Evolutionary conservation across 768 basidiomycete species (phyloP), one percentile per base, ranked within the genome.

Genomic region (Leccinum rimulosum): DNA sequence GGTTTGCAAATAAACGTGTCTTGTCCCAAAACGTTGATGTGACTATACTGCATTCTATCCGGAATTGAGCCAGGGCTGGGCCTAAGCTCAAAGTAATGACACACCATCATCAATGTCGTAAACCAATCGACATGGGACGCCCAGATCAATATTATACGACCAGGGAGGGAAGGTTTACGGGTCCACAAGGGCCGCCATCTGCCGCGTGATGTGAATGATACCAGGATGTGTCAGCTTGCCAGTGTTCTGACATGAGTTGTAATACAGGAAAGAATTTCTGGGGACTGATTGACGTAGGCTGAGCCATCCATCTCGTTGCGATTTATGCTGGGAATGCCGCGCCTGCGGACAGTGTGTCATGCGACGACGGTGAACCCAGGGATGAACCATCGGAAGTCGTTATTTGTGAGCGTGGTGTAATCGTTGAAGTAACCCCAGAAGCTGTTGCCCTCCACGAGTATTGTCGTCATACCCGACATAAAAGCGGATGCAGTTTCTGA

Each of bases 161-260:
- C 33, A 82, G 38, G 36, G 36, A 43, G 40, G 10, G n/a, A 43
- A 43, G 40, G n/a, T n/a, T 40, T 6, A n/a, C 38, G 10, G 76
- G 70, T 4, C 80, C 80, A 40, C 81, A 64, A 4, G 82, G 70
- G 0, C 81, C 81, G 27, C 27, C 27, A 59, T 83, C 82, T 14
- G 27, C 56, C 11, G 53, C 55, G 6, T 65, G 62, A 43, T 65
- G 61, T 15, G 67, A 70, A 38, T 70, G 62, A 38, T 67, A 65
- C 78, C 79, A 80, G 56, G 70, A 79, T 0, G 76, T 78, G 9
- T 79, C 78, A 5, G 70, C 66, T 54, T 76, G 73, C n/a, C 40
- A 43, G 51, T 69, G 54, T 1, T 61, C 38, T 36, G 58, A 64
- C 2, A 58, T 61, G 60, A 79, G 47, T 75, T 64, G 54, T 17